Conservation (phyloP, 2,329 filamentous ascomycete species). For the Pseudogymnoascus sp. region DNA sequence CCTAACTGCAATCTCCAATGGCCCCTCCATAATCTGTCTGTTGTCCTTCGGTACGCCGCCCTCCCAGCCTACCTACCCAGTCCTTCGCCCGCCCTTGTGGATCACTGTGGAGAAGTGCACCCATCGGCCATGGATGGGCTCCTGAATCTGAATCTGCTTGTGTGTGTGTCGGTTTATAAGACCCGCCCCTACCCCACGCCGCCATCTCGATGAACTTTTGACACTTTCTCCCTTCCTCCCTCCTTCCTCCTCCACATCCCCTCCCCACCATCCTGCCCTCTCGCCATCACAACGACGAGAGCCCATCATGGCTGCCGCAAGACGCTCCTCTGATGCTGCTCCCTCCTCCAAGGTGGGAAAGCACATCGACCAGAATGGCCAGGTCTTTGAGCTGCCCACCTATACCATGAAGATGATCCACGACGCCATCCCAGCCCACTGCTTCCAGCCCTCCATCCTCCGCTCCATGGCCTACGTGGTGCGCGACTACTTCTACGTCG, state of each 20-base stretch:
- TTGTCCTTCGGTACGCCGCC: neutral
- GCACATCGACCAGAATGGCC: constrained; percentile 13
- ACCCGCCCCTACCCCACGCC: neutral
- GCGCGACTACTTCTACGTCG: constrained; percentile 45
- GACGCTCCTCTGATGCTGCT: neutral
- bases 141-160: constrained; percentile 4
- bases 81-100: neutral
- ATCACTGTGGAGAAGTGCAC: neutral
- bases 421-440: constrained; percentile 49
- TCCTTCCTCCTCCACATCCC: neutral
- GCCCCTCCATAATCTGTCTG: neutral
- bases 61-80: neutral
- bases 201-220: constrained; percentile 7
- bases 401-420: constrained; percentile 27
- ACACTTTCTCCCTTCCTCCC: neutral
- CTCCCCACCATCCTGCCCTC: neutral
- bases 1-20: neutral
- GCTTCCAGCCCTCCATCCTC: constrained; percentile 47
- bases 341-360: constrained; percentile 3
- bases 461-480: constrained; percentile 47
- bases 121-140: constrained; percentile 1
- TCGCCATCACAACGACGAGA: neutral
- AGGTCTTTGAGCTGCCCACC: constrained; percentile 21
- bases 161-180: neutral
- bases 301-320: neutral